Percentiles rank a stretch among this genome's conserved stretches.
phyloP scores from a whole-genome alignment of 345 rosid species.

The Mallotus nudiflorus region DNA sequence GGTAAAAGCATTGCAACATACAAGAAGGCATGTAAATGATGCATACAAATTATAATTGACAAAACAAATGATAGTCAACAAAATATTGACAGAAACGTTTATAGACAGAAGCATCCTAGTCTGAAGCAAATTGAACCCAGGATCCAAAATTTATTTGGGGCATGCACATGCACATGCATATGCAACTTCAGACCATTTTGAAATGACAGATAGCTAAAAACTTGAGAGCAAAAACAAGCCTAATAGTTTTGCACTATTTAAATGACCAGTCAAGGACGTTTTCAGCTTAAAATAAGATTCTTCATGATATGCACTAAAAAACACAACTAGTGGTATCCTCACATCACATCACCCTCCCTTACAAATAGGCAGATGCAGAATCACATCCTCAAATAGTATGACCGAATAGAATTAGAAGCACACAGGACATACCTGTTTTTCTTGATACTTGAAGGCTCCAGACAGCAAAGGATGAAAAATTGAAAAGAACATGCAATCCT shows the following conservation, averaged over 20 bases:
- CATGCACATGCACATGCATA: not conserved
- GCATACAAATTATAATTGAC: not conserved
- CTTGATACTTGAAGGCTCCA: conserved; percentile 87
- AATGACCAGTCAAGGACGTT: too few species aligned
- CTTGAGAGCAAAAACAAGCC: too few species aligned
- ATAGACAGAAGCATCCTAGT: not conserved
- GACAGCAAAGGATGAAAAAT: too few species aligned
- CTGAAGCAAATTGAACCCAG: not conserved
- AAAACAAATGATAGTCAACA: not conserved
- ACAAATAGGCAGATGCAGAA: not conserved
- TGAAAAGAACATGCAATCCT: too few species aligned
- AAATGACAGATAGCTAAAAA: too few species aligned
- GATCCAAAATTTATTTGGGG: not conserved
- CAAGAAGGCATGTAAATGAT: not conserved
- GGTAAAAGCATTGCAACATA: not conserved
- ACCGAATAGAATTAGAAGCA: not conserved
- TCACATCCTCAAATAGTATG: not conserved
- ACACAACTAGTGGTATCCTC: too few species aligned
- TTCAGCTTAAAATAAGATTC: too few species aligned
- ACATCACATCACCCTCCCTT: too few species aligned
- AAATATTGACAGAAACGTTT: too few species aligned
- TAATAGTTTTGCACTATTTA: too few species aligned
- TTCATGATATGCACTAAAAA: too few species aligned
- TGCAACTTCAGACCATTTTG: too few species aligned
- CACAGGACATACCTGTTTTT: conserved; percentile 50